Base-by-base conservation (phyloP, 176 grass and related monocot genomes). In the Oryza meridionalis region DNA sequence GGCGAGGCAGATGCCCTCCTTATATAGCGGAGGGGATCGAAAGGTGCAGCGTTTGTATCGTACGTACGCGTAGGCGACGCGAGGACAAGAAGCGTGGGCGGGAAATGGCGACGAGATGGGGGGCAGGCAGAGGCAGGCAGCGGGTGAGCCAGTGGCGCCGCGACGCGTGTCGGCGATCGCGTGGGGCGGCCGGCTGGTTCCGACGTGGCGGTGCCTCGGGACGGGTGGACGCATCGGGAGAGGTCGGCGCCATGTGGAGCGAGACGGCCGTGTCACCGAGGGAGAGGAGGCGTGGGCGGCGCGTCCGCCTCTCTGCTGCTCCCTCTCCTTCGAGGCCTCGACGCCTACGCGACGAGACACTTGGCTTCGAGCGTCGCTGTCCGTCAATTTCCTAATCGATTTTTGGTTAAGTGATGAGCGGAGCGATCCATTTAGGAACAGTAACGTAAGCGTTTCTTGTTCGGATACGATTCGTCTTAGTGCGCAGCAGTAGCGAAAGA, bases 211-310 rank as follows among this genome's bases (percentile, higher is more conserved):
- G 31, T 51, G 37, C 87, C 74, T 47, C 81, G 81, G 24, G 65
- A 59, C 25, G 31, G 77, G 65, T 64, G 47, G 33, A 11, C 62
- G 61, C 73, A 71, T 73, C 67, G 58, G 65, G 71, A 77, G 65
- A 82, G 65, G 78, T 49, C 62, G 87, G 76, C 11, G 78, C 76
- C 83, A 90, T 73, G 88, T 73, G 83, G 78, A 61, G 55, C 55
- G 16, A 19, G 15, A 55, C 17, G 53, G 53, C 53, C 53, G 53
- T 21, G 53, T 21, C 53, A 21, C 53, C 53, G 58, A 62, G 21
- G 21, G 58, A 59, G 55, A 61, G 70, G 77, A 75, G 40, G 73
- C 72, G 83, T 90, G 78, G 83, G 51, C 81, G 38, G 76, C 47
- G 50, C 44, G 22, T 65, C 53, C 15, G 0, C 9, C 71, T 13